Evolutionary conservation across 1,284 basidiomycete species (phyloP).

Genomic region (Schizophyllum commune): DNA sequence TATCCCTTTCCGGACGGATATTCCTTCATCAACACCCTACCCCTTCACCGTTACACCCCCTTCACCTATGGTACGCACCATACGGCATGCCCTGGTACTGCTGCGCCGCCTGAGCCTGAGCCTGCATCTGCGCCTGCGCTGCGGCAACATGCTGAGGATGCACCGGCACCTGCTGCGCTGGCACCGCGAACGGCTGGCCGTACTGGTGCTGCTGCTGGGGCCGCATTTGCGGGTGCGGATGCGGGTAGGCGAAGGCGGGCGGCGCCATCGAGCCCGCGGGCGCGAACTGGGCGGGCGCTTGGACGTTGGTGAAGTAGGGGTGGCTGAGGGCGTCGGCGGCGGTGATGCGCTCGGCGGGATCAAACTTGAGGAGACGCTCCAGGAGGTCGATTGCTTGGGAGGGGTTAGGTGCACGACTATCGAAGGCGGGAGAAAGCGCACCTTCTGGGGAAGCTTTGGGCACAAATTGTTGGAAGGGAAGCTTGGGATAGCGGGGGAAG

Average conservation of each 20-base stretch:
- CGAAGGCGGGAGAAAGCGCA: conserved; percentile 22
- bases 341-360: conserved; percentile 87
- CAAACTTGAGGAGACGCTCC: conserved; percentile 94
- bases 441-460: conserved; percentile 90
- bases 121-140: not conserved
- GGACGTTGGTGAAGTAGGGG: conserved; percentile 78
- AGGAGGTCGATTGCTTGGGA: conserved; percentile 83
- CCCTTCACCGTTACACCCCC: not conserved
- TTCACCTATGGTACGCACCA: not conserved
- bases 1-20: no score
- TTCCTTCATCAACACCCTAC: no score
- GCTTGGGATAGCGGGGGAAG: conserved; percentile 88
- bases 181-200: conserved; percentile 12
- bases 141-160: conserved; percentile 17
- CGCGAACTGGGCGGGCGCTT: conserved; percentile 38
- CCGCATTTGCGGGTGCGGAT: conserved; percentile 44
- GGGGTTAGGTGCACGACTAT: not conserved
- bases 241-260: conserved; percentile 62
- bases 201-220: conserved; percentile 26
- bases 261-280: conserved; percentile 56
- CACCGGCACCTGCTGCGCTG: not conserved
- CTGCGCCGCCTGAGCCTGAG: not conserved
- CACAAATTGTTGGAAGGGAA: conserved; percentile 83
- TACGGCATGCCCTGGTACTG: not conserved
- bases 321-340: conserved; percentile 91